Base-by-base conservation (phyloP, 73 alveolate genomes). In the Paramecium biaurelia region DNA sequence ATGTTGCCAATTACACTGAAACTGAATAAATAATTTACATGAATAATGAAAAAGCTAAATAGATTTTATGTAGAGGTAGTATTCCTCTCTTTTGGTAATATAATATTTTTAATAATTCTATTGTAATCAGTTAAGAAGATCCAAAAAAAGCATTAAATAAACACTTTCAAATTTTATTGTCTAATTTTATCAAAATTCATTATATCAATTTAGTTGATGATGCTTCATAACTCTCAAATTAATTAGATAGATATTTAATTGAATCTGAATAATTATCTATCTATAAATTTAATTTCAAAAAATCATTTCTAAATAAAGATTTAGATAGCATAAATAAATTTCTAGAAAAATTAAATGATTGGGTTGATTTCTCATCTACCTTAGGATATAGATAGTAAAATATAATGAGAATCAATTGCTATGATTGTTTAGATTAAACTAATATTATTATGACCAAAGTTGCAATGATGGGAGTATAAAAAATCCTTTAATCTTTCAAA, bases 351-450 rank as follows among this genome's bases (percentile, higher is more conserved):
- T 7, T 57, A 0, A 23, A 34, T 32, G 42, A 53, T n/a, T 63
- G 5, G 1, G 30, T 63, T 23, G 84, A 63, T 59, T 86, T 18
- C 84, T 30, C 84, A 2, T 63, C 84, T 23, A 76, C 59, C 4
- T 32, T 30, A 57, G 92, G 70, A 41, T 15, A 18, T 5, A 86
- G 70, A 59, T 38, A 86, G 70, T 9, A 49, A 35, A 76, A 58
- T 38, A 42, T 86, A 1, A 43, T 86, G 1, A 18, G 93, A 5
- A 86, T 76, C 1, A 86, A 86, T 21, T 86, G 93, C 32, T 86
- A 57, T 63, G 93, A 86, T 86, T 86, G 93, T 12, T 86, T 86
- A 23, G 93, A 86, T 21, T 18, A 57, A 41, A 86, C 93, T 20
- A 86, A 86, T 28, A 76, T 86, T 21, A 28, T 86, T n/a, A 86